Percentiles rank a stretch among this genome's conserved stretches.
Conservation (phyloP, 2,329 filamentous ascomycete species). For the Penicillium sp. region DNA sequence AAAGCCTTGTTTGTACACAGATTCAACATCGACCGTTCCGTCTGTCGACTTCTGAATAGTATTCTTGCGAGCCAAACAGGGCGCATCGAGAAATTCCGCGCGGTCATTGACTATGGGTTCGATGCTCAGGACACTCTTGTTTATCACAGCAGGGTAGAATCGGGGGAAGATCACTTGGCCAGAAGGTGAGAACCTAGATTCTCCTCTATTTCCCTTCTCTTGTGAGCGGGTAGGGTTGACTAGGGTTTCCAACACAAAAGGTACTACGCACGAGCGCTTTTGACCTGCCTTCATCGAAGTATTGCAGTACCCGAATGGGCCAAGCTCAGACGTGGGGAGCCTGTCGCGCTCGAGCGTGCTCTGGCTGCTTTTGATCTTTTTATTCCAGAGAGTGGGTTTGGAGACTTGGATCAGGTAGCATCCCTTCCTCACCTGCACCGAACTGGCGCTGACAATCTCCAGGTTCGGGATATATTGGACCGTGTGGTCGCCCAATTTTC, state of each 20-base stretch:
- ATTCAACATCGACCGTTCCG: slow-evolving; percentile 53
- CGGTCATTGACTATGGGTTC: slow-evolving; percentile 73
- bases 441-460: slow-evolving; percentile 13
- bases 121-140: slow-evolving; percentile 86
- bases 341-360: slow-evolving; percentile 68
- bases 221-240: background rate
- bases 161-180: slow-evolving; percentile 74
- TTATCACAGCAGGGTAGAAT: slow-evolving; percentile 61
- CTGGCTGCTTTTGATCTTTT: slow-evolving; percentile 89
- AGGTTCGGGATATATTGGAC: slow-evolving; percentile 69
- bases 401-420: slow-evolving; percentile 72
- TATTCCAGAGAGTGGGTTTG: slow-evolving; percentile 68
- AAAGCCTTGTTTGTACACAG: slow-evolving; percentile 65
- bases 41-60: slow-evolving; percentile 60
- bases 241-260: slow-evolving; percentile 41
- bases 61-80: slow-evolving; percentile 71
- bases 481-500: slow-evolving; percentile 60
- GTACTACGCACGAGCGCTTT: slow-evolving; percentile 72
- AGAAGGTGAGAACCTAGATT: slow-evolving; percentile 51
- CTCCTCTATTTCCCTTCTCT: background rate
- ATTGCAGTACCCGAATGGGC: slow-evolving; percentile 78
- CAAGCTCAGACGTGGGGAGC: slow-evolving; percentile 53
- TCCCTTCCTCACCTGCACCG: background rate
- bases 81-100: slow-evolving; percentile 68
- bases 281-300: slow-evolving; percentile 78